Base-by-base conservation (phyloP, 2,329 filamentous ascomycete genomes). In the Botryosphaeria dothidea region DNA sequence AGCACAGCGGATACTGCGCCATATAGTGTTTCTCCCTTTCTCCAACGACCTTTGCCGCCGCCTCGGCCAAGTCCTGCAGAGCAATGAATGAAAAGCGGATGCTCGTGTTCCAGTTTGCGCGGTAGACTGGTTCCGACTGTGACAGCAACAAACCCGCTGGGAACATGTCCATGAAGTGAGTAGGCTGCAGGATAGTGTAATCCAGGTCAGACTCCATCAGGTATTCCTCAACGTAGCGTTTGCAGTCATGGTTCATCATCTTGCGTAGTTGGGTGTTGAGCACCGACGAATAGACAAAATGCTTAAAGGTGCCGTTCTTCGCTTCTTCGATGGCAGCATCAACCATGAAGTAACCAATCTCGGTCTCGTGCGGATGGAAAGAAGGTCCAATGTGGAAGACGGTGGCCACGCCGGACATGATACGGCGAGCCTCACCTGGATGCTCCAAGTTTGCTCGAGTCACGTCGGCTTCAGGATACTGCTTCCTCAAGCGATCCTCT, bases 201-300 rank as follows among this genome's bases (percentile, higher is more conserved):
- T 69, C 68, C 4, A 79, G 67, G 4, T 69, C 70, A 41, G 69
- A 73, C 62, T 77, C 74, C 29, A 77, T 74, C 3, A 79, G 67
- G 25, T 72, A 69, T 65, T 79, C 75, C 65, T 80, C 77, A 25
- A 77, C 64, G 36, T 71, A 66, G 13, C 72, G 69, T 54, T 79
- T 79, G 66, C 69, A 70, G 64, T 75, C 76, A 58, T 80, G 77
- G 66, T 77, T 77, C 61, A 75, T 67, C 68, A 79, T 71, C 63
- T 76, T 76, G 29, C 71, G 69, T 7, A 77, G 65, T 63, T 74
- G 72, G 0, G 75, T 71, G 62, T 74, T 68, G 2, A 77, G 64
- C 25, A 78, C 77, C 17, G 71, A 73, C 43, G 69, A 72, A 65
- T 73, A 75, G 36, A 79, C 69, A 34, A 80, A 73, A 57, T 80